These are phyloP conservation scores for Ophiostoma tasmaniense DNA, from an alignment of 2,329 filamentous ascomycete species.

Conservation along the genomic window DNA sequence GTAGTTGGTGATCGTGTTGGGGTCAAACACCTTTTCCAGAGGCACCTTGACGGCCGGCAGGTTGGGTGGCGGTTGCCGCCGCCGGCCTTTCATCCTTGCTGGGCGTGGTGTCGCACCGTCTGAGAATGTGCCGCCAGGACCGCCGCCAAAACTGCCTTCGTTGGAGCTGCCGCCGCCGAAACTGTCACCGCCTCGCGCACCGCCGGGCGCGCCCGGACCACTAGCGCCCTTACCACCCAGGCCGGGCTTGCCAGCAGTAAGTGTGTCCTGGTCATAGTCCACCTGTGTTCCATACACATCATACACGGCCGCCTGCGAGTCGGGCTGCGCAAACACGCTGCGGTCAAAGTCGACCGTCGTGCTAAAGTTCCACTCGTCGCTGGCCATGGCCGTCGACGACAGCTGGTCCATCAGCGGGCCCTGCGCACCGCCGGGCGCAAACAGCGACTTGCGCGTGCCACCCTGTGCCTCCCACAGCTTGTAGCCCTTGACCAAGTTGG, in stretches of 20 bases:
- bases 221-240: slow-evolving; percentile 27
- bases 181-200: not conserved
- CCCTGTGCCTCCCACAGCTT: slow-evolving; percentile 68
- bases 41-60: slow-evolving; percentile 50
- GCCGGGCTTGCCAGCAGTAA: slow-evolving; percentile 22
- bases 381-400: slow-evolving; percentile 37
- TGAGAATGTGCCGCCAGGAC: slow-evolving; percentile 22
- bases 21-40: slow-evolving; percentile 57
- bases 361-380: slow-evolving; percentile 61
- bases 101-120: slow-evolving; percentile 37
- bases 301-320: slow-evolving; percentile 47
- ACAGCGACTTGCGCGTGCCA: slow-evolving; percentile 59
- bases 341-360: slow-evolving; percentile 57
- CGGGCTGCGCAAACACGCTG: slow-evolving; percentile 43
- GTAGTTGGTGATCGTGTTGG: slow-evolving; percentile 56
- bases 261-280: slow-evolving; percentile 27
- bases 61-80: slow-evolving; percentile 50
- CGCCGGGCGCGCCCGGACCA: slow-evolving; percentile 26
- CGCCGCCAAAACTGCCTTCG: slow-evolving; percentile 28
- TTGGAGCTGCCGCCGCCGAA: not conserved
- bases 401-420: slow-evolving; percentile 33
- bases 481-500: slow-evolving; percentile 61
- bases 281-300: slow-evolving; percentile 49
- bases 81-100: slow-evolving; percentile 40
- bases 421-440: slow-evolving; percentile 51